Percentiles rank a stretch among this genome's conserved stretches.
Evolutionary conservation across 2,329 filamentous ascomycete species (phyloP).

Genomic region (Colletotrichum sidae): DNA sequence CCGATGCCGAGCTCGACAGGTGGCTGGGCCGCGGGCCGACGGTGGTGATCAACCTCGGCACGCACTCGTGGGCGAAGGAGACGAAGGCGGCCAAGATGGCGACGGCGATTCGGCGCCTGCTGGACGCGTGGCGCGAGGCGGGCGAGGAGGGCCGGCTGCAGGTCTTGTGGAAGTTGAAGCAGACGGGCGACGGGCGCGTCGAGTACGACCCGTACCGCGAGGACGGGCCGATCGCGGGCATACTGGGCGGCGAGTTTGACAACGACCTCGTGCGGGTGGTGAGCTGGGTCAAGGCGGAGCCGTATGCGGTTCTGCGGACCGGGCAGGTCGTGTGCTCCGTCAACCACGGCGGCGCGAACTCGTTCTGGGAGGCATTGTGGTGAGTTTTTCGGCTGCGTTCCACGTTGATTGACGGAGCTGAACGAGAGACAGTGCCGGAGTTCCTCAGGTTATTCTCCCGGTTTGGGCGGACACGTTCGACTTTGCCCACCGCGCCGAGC

Average conservation of each 20-base stretch:
- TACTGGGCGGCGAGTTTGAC: slow-evolving; percentile 29
- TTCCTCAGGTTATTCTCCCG: slow-evolving; percentile 59
- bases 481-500: slow-evolving; percentile 56
- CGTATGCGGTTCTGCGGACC: slow-evolving; percentile 48
- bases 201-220: background rate
- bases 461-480: slow-evolving; percentile 61
- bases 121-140: slow-evolving; percentile 38
- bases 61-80: slow-evolving; percentile 46
- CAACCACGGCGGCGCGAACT: slow-evolving; percentile 61
- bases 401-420: background rate
- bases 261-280: slow-evolving; percentile 48
- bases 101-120: slow-evolving; percentile 46
- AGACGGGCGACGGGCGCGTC: background rate
- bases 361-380: slow-evolving; percentile 51
- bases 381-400: slow-evolving; percentile 24
- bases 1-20: slow-evolving; percentile 52
- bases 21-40: slow-evolving; percentile 58
- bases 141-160: slow-evolving; percentile 36
- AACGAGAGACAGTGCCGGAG: slow-evolving; percentile 48
- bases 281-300: slow-evolving; percentile 54
- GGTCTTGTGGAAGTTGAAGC: slow-evolving; percentile 49
- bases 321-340: slow-evolving; percentile 53
- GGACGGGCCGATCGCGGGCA: background rate
- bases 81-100: slow-evolving; percentile 53
- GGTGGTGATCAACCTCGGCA: slow-evolving; percentile 62